Base-by-base conservation (phyloP, 2,329 filamentous ascomycete genomes). In the Cladobotryum protrusum region DNA sequence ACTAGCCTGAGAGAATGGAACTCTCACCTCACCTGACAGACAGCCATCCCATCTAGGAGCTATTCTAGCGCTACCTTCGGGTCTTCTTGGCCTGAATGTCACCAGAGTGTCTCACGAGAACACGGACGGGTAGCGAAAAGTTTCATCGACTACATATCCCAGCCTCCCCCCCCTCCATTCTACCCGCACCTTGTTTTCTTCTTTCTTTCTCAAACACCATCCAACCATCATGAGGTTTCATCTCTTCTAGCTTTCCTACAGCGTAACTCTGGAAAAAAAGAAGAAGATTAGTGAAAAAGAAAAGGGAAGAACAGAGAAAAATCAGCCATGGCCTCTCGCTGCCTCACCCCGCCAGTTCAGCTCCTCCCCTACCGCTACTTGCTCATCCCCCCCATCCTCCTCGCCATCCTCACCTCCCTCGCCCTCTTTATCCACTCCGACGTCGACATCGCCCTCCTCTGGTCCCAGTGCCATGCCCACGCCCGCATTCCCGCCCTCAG, bases 311-410 rank as follows among this genome's bases (percentile, higher is more conserved):
- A 42, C 15, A 13, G 12, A 15, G 18, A 19, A 14, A 8, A 8
- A 43, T 19, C 40, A 19, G 8, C 19, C 36, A 47, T 47, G 44
- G 44, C 47, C 14, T 37, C 19, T 7, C 46, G 35, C 17, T 8
- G 45, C 45, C 40, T 35, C 20, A 33, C 50, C 45, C 68, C 69
- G 11, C 78, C 78, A 14, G 73, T 82, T 48, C 75, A 77, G 33
- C 69, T 71, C 57, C 74, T 82, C 59, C 60, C 73, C 43, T 73
- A 79, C 44, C 75, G 73, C 37, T 77, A 76, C 61, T 63, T 81
- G 34, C 63, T 75, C n/a, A 70, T 80, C 40, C 61, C 73, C 2
- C 71, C 77, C 9, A 64, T 76, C 43, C 59, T 77, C 29, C 67
- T 79, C 47, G 68, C 74, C 56, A 40, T 72, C 50, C 59, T 66